Conservation (phyloP, 192 early-diverging fungal genomes). For the Backusella macrospora region DNA sequence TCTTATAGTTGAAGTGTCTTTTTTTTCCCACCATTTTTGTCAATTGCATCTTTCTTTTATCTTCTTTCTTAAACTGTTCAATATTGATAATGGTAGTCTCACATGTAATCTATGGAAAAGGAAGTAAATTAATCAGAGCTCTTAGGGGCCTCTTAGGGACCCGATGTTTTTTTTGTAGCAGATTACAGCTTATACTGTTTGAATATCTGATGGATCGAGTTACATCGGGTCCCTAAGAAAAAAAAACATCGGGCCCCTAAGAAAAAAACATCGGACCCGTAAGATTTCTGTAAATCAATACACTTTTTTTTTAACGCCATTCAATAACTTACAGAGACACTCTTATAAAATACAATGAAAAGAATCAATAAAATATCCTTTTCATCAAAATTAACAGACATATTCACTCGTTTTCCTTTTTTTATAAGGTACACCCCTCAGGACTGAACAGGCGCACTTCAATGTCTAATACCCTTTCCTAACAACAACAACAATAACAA, state of each 20-base stretch:
- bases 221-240: too few species aligned
- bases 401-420: constrained; percentile 2
- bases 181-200: too few species aligned
- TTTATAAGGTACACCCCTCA: background rate
- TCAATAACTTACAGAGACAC: background rate
- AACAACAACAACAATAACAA: background rate
- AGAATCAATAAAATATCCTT: background rate
- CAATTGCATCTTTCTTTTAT: background rate
- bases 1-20: too few species aligned
- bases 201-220: too few species aligned
- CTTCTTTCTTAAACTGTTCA: background rate
- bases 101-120: background rate
- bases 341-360: background rate
- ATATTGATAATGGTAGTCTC: background rate
- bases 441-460: background rate
- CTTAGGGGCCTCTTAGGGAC: too few species aligned
- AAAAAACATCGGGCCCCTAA: too few species aligned
- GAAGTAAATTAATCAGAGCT: too few species aligned
- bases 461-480: constrained; percentile 4
- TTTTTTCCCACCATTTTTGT: too few species aligned
- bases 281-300: too few species aligned
- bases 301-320: too few species aligned
- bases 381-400: background rate
- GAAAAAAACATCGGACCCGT: too few species aligned
- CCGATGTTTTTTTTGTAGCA: too few species aligned